Evolutionary conservation across 306 rosid species (phyloP).

Genomic region (Cajanus cajan): DNA sequence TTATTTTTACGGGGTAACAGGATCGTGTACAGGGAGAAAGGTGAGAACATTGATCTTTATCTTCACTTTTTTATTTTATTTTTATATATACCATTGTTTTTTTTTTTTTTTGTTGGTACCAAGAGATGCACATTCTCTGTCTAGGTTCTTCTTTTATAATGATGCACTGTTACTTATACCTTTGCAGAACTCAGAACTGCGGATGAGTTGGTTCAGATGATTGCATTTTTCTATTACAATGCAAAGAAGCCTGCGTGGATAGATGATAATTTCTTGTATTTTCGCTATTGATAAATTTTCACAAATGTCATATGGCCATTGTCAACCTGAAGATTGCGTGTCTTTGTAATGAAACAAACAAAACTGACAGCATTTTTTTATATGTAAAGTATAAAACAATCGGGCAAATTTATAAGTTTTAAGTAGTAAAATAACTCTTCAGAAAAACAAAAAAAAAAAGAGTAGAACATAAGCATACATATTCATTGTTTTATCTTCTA

Average conservation of each 20-base stretch:
- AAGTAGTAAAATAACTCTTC: too few species aligned
- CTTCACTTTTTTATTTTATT: conserved; percentile 4
- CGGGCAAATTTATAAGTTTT: neutral
- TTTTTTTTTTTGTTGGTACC: conserved; percentile 19
- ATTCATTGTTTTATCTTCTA: neutral
- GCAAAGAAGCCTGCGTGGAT: conserved; percentile 93
- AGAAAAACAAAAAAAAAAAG: too few species aligned
- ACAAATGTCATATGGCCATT: neutral
- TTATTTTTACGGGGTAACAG: conserved; percentile 72
- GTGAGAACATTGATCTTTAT: conserved; percentile 47
- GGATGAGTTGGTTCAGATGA: conserved; percentile 85
- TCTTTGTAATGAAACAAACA: neutral
- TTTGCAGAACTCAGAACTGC: conserved; percentile 61
- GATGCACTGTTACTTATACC: neutral
- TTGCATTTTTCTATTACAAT: conserved; percentile 90
- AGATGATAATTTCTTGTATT: conserved; percentile 48
- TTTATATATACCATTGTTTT: neutral
- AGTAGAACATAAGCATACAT: neutral
- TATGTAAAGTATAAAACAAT: neutral
- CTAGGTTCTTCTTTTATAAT: conserved; percentile 1
- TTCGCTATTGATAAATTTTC: conserved; percentile 33
- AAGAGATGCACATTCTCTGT: neutral
- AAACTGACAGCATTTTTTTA: neutral
- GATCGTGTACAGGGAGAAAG: conserved; percentile 87
- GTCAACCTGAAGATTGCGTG: neutral